phyloP scores from a whole-genome alignment of 257 asterid species.

The Rehmannia glutinosa region DNA sequence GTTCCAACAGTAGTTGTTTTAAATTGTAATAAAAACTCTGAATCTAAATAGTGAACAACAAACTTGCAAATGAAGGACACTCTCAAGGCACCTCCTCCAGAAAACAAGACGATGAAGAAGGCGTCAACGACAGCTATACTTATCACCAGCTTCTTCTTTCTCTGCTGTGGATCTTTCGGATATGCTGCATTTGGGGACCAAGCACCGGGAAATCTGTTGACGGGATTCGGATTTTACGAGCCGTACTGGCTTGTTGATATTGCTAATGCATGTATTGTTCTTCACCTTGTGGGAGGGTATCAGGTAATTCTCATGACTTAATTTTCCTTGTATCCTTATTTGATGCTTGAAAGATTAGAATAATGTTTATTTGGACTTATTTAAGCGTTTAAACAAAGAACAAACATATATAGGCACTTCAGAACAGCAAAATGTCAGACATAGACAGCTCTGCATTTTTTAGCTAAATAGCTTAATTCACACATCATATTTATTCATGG shows the following conservation, averaged over 20 bases:
- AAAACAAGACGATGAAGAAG: slow-evolving; percentile 50
- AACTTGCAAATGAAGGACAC: slow-evolving; percentile 56
- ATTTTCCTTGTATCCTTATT: no score
- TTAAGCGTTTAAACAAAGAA: background rate
- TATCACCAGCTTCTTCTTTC: slow-evolving; percentile 54
- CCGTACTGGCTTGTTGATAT: slow-evolving; percentile 74
- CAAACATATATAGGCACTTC: no score
- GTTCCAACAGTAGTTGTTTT: no score
- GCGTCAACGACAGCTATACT: slow-evolving; percentile 40
- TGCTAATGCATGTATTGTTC: slow-evolving; percentile 62
- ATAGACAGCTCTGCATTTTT: no score
- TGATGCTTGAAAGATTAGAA: no score
- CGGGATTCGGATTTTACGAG: slow-evolving; percentile 72
- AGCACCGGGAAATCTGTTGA: slow-evolving; percentile 65
- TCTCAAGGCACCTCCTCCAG: slow-evolving; percentile 41
- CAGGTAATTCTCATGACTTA: slow-evolving; percentile 32
- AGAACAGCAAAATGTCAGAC: no score
- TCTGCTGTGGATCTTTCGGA: slow-evolving; percentile 63
- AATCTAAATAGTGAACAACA: slow-evolving; percentile 1
- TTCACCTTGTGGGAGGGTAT: slow-evolving; percentile 68
- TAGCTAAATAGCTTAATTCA: no score
- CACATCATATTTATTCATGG: no score
- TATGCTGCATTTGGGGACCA: slow-evolving; percentile 68
- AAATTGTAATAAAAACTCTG: background rate
- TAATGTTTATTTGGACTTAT: background rate